Conservation (phyloP, 2,329 filamentous ascomycete species). For the Nemania sp. region DNA sequence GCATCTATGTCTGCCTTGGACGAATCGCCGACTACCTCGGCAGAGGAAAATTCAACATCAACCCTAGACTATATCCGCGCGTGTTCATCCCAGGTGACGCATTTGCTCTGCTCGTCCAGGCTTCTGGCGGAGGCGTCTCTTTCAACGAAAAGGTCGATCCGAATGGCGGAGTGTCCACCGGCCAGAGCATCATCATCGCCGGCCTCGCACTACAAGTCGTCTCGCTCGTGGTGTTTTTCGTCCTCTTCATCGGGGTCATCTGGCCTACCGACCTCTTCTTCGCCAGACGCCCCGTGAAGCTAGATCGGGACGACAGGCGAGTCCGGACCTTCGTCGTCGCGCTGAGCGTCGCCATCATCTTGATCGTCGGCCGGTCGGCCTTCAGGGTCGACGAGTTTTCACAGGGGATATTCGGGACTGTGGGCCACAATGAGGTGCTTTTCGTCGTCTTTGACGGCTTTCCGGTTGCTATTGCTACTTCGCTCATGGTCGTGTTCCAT, state of each 20-base stretch:
- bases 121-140: constrained; percentile 20
- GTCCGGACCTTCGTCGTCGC: constrained; percentile 20
- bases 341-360: constrained; percentile 18
- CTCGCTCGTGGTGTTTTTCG: constrained; percentile 23
- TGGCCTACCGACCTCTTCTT: constrained; percentile 21
- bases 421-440: constrained; percentile 20
- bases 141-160: neutral
- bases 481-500: constrained; percentile 21
- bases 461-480: constrained; percentile 24
- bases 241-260: constrained; percentile 24
- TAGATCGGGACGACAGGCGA: constrained; percentile 10
- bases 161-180: constrained; percentile 15
- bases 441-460: constrained; percentile 27
- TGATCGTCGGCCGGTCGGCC: constrained; percentile 22
- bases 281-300: neutral
- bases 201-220: constrained; percentile 23
- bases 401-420: constrained; percentile 12
- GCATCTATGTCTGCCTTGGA: constrained; percentile 27
- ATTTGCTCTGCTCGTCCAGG: constrained; percentile 22
- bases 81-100: constrained; percentile 25
- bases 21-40: constrained; percentile 28
- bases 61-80: constrained; percentile 22
- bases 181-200: constrained; percentile 21
- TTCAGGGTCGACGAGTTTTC: constrained; percentile 23
- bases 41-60: constrained; percentile 26